phyloP scores from a whole-genome alignment of 352 stramenopile genomes.

The Phytophthora agathidicida region DNA sequence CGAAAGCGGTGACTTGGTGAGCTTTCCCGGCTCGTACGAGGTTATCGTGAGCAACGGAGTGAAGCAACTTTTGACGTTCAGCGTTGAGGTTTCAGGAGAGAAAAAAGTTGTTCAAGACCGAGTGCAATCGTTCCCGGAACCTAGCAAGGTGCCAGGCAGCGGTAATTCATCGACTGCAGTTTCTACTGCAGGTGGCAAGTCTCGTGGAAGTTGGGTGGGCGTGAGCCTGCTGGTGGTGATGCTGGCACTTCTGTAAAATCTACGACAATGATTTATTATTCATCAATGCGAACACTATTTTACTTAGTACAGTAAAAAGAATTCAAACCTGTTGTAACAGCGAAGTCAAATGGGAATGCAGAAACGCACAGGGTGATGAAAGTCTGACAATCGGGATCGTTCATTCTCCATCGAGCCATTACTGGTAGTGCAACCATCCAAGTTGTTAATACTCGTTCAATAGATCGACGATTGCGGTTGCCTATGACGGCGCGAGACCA shows the following conservation, averaged over 20 bases:
- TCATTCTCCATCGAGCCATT: slow-evolving; percentile 5
- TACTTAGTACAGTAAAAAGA: too few species aligned
- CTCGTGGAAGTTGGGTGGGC: too few species aligned
- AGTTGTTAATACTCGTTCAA: neutral
- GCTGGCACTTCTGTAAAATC: too few species aligned
- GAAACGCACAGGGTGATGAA: too few species aligned
- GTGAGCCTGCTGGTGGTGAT: too few species aligned
- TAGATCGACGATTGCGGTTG: slow-evolving; percentile 6
- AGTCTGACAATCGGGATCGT: neutral
- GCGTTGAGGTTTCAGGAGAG: neutral
- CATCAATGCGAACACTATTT: too few species aligned
- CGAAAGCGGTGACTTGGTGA: slow-evolving; percentile 44
- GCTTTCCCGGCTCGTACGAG: slow-evolving; percentile 69
- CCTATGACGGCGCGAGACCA: neutral
- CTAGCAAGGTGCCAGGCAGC: too few species aligned
- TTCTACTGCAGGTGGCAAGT: neutral
- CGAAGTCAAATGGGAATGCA: too few species aligned
- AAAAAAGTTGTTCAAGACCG: neutral
- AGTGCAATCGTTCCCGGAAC: neutral
- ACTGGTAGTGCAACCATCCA: neutral
- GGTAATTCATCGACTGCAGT: slow-evolving; percentile 30
- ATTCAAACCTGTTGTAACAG: too few species aligned
- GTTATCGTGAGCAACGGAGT: slow-evolving; percentile 70
- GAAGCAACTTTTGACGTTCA: slow-evolving; percentile 51
- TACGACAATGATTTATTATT: too few species aligned